Evolutionary conservation across 2,329 filamentous ascomycete genomes (phyloP).

Genomic region (Colletotrichum caudatum): DNA sequence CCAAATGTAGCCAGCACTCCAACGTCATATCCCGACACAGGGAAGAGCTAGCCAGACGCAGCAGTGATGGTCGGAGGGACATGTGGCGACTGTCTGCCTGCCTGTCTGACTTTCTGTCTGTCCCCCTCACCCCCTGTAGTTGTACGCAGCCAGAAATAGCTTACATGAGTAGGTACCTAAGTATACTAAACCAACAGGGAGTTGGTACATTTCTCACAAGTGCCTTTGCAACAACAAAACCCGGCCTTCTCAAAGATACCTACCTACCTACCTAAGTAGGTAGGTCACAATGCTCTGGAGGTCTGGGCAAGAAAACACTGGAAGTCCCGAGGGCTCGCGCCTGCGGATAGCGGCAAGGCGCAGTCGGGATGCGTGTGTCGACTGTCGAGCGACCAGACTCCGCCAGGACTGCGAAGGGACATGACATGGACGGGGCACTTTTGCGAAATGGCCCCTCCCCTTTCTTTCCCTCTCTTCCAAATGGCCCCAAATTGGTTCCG

Average conservation of each 20-base stretch:
- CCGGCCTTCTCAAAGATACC: not conserved
- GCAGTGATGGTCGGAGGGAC: slow-evolving; percentile 25
- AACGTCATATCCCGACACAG: slow-evolving; percentile 36
- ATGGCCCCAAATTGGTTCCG: slow-evolving; percentile 21
- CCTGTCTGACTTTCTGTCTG: slow-evolving; percentile 31
- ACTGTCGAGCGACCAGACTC: slow-evolving; percentile 21
- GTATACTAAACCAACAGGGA: not conserved
- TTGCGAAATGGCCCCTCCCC: slow-evolving; percentile 6
- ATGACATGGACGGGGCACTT: slow-evolving; percentile 1
- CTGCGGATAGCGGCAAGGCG: not conserved
- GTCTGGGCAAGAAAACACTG: not conserved
- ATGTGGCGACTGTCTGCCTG: slow-evolving; percentile 35
- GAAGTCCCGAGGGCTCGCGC: not conserved
- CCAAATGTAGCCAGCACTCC: slow-evolving; percentile 14
- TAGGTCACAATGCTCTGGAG: not conserved
- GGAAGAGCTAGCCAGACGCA: slow-evolving; percentile 22
- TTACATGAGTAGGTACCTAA: not conserved
- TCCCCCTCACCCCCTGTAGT: slow-evolving; percentile 13
- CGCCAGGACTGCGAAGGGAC: slow-evolving; percentile 15
- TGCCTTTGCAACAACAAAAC: not conserved
- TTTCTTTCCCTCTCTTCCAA: not conserved
- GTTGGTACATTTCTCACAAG: slow-evolving; percentile 7
- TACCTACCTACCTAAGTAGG: not conserved
- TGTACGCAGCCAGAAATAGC: slow-evolving; percentile 11
- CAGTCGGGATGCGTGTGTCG: not conserved